These are phyloP conservation scores for Metschnikowia drakensbergensis DNA, from an alignment of 805 yeast species.

Conservation along the genomic window DNA sequence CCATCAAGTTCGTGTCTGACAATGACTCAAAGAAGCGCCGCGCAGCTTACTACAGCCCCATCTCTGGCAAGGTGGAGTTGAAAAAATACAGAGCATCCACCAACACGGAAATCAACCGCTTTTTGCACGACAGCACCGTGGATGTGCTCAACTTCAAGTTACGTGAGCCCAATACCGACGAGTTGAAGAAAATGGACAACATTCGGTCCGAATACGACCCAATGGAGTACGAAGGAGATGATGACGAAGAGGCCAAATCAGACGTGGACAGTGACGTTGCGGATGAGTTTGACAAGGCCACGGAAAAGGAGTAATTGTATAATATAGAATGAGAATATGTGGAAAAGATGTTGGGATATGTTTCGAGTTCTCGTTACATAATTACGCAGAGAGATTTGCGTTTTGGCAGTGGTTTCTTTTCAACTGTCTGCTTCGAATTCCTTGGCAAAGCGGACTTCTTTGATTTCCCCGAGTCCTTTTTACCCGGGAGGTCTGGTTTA, in stretches of 20 bases:
- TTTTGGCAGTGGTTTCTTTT: too few relatives aligned
- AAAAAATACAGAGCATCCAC: slow-evolving; percentile 78
- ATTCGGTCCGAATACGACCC: slow-evolving; percentile 72
- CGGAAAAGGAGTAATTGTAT: slow-evolving; percentile 20
- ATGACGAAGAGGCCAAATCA: slow-evolving; percentile 39
- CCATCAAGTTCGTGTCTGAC: slow-evolving; percentile 52
- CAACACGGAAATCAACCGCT: slow-evolving; percentile 48
- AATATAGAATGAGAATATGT: not conserved
- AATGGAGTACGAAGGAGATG: slow-evolving; percentile 67
- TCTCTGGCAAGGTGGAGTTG: slow-evolving; percentile 72
- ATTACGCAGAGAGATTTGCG: not conserved
- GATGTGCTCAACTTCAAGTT: slow-evolving; percentile 60
- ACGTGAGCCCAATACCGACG: slow-evolving; percentile 71
- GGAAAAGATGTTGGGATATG: too few relatives aligned
- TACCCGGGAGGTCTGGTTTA: too few relatives aligned
- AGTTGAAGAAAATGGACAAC: slow-evolving; percentile 63
- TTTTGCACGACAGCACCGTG: slow-evolving; percentile 52
- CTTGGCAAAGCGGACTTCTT: not conserved
- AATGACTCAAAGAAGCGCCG: slow-evolving; percentile 37
- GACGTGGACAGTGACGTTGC: slow-evolving; percentile 22
- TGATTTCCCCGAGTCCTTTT: not conserved
- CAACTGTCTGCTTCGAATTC: not conserved
- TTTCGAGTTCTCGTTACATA: not conserved
- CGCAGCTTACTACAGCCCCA: slow-evolving; percentile 72
- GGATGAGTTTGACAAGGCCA: slow-evolving; percentile 13